A percentile compares a stretch with the other conserved stretches of the same genome.
Evolutionary conservation across 2,329 filamentous ascomycete species (phyloP).

Genomic region (Neoscytalidium dimidiatum): DNA sequence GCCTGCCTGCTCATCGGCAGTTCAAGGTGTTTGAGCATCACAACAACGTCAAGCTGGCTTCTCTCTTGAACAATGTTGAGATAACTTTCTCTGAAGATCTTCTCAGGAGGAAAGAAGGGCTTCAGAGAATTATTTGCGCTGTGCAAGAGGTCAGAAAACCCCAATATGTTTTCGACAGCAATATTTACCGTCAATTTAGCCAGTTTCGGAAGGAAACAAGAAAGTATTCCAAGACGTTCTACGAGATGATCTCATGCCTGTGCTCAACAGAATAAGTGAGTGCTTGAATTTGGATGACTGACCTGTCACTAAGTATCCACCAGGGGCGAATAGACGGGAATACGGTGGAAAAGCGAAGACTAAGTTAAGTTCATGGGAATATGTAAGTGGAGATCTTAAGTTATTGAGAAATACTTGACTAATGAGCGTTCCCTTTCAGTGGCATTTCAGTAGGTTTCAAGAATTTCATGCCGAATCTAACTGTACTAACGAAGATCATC

Average conservation of each 20-base stretch:
- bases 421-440: no score
- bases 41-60: conserved; percentile 17
- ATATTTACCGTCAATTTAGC: no score
- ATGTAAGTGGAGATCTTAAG: no score
- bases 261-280: background rate
- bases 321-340: no score
- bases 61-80: conserved; percentile 24
- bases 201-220: background rate
- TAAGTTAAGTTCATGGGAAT: no score
- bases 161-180: no score
- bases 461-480: background rate
- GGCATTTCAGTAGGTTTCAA: background rate
- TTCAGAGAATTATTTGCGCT: background rate
- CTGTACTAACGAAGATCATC: background rate
- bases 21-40: conserved; percentile 8
- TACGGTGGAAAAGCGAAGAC: no score
- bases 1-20: conserved; percentile 23
- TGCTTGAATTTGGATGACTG: background rate
- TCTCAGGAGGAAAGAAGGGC: background rate
- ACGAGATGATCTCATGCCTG: background rate
- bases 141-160: background rate
- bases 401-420: no score
- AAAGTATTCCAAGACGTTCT: background rate
- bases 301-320: no score
- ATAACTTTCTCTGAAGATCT: conserved; percentile 24